A percentile compares a stretch with the other conserved stretches of the same genome.
phyloP scores from a whole-genome alignment of 306 rosid genomes.

The Citrullus mucosospermus region DNA sequence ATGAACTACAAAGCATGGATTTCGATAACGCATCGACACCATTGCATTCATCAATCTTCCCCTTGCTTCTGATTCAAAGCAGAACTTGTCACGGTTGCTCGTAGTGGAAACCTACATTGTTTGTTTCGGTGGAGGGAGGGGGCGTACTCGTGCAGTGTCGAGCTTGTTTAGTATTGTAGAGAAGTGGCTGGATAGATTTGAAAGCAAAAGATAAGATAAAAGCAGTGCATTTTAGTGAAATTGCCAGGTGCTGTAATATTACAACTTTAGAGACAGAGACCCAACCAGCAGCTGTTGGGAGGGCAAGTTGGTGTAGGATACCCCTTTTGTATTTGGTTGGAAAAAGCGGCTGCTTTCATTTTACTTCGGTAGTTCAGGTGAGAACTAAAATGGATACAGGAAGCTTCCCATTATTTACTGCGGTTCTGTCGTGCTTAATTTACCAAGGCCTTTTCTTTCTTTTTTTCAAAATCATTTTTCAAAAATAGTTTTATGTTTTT shows the following conservation, averaged over 20 bases:
- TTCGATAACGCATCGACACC: not conserved
- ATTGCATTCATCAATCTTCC: not conserved
- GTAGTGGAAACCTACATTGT: not conserved
- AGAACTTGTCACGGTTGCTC: not conserved
- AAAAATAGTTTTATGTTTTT: no score
- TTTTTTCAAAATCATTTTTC: no score
- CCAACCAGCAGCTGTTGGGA: not conserved
- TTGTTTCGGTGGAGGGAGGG: not conserved
- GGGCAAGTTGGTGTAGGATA: not conserved
- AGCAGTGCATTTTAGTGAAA: not conserved
- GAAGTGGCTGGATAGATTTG: not conserved
- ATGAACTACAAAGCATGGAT: not conserved
- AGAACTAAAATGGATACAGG: not conserved
- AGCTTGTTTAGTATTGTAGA: conserved; percentile 4
- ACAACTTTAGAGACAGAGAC: not conserved
- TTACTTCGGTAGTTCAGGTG: not conserved
- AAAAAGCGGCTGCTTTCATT: not conserved
- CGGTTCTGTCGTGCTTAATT: not conserved
- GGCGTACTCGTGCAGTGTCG: not conserved
- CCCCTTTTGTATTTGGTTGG: not conserved
- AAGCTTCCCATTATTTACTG: not conserved
- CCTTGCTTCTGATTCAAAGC: not conserved
- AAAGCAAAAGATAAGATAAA: conserved; percentile 3
- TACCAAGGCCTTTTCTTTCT: not conserved
- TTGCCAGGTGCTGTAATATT: not conserved